Evolutionary conservation across 441 rosid species (phyloP), one percentile per base, ranked within the genome.

Genomic region (Pelargonium citronellum): DNA sequence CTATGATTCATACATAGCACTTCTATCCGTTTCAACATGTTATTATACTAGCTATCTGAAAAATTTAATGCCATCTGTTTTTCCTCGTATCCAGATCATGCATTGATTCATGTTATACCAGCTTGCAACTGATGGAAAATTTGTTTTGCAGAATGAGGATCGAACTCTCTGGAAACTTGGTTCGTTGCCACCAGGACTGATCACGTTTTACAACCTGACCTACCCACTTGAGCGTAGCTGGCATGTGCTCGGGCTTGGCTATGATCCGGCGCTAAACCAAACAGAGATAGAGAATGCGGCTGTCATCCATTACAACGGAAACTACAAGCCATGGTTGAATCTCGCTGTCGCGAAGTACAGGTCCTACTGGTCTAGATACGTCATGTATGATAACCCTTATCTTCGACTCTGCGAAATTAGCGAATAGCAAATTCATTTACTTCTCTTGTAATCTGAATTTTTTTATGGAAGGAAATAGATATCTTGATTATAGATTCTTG

Each of bases 91-190:
- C 24, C 24, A 22, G 24, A 22, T 22, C 24, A 22, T 22, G 24
- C 24, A 22, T 22, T 44, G 49, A 44, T 44, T 44, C 49, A 7
- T 44, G 49, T 11, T 44, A 44, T 12, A 44, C 49, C 11, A 12
- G 24, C 24, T 22, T 22, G 24, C 24, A 22, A 22, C 24, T 22
- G 66, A 75, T 51, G 44, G 24, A 69, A 57, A 73, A 71, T 39
- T 66, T 70, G 6, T 66, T 72, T 69, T 81, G 86, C 97, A 91
- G 98, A 94, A 94, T 24, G 98, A 91, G 83, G 97, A 87, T 49
- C 81, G 98, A 78, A 90, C 94, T 34, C 93, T 94, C 53, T 94
- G 98, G 98, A 94, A 94, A 81, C 85, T 94, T 46, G 98, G 98
- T 7, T 84, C 98, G 6, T 75, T 94, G 84, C 98, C 98, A 3